Evolutionary conservation across 805 yeast genomes (phyloP), one percentile per base, ranked within the genome.

Genomic region (Blastobotrys muscicola): DNA sequence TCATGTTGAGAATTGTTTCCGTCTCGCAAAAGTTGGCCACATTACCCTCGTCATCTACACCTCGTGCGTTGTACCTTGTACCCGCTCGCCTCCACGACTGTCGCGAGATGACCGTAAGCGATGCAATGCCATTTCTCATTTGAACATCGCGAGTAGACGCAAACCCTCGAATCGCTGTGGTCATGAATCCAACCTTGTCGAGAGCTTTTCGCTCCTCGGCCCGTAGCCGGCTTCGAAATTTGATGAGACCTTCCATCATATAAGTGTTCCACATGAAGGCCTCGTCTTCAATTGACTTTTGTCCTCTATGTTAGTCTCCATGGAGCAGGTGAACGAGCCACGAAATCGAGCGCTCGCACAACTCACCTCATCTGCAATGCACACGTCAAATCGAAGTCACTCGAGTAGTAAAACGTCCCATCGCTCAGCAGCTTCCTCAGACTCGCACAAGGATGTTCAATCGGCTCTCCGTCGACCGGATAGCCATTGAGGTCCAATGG

Each of bases 41-140:
- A 60, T 87, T 76, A 6, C 95, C 94, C 47, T 85, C 85, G 58
- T 87, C 97, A 62, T 92, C 97, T 30, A 89, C 80, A 45, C 99
- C 99, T 61, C 99, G 74, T 3, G 94, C 89, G 61, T 85, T 85
- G 64, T 78, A 92, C 53, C 99, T 72, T 0, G 99, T 94, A 3
- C 99, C 99, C 1, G 99, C 98, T 45, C 97, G 69, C 58, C 80
- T 80, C 86, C 97, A 92, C n/a, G 94, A 83, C 61, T 90, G 97
- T 53, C 92, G 83, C 0, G 97, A 89, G 12, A 92, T 78, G 14
- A 90, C 74, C 0, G 97, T 82, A 47, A 89, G 62, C 2, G 74
- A 61, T 12, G 74, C 78, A 6, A 6, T 20, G 26, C 26, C 26
- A 20, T 20, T 20, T 6, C 26, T 20, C 26, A 20, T 49, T 8